phyloP scores from a whole-genome alignment of 257 asterid species.

The Solanum chilense region DNA sequence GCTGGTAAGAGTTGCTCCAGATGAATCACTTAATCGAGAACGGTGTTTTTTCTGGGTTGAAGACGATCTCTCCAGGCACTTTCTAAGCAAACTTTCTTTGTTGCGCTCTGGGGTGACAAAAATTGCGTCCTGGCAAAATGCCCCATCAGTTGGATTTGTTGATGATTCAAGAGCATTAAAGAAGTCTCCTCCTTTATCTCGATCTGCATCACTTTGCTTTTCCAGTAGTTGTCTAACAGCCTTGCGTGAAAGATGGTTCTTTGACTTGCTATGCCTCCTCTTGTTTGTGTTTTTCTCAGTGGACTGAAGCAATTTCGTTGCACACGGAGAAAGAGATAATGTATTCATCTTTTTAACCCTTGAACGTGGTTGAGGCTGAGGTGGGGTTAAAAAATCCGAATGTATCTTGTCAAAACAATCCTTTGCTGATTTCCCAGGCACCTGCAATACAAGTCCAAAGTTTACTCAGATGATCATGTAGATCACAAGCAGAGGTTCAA shows the following conservation, averaged over 20 bases:
- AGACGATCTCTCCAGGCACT: slow-evolving; percentile 28
- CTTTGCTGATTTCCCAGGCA: slow-evolving; percentile 85
- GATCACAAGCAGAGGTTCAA: neutral
- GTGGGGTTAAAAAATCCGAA: slow-evolving; percentile 63
- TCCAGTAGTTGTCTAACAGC: slow-evolving; percentile 47
- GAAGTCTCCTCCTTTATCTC: slow-evolving; percentile 42
- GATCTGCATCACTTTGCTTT: slow-evolving; percentile 43
- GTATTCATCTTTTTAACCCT: slow-evolving; percentile 24
- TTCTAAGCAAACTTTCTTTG: slow-evolving; percentile 14
- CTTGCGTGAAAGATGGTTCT: slow-evolving; percentile 38
- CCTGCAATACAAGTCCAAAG: slow-evolving; percentile 34
- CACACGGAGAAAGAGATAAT: slow-evolving; percentile 42
- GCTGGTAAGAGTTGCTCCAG: slow-evolving; percentile 31
- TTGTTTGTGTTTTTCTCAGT: slow-evolving; percentile 25
- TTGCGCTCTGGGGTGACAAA: slow-evolving; percentile 41
- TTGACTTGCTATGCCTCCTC: slow-evolving; percentile 18
- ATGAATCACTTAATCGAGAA: slow-evolving; percentile 19
- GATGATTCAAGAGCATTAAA: slow-evolving; percentile 56
- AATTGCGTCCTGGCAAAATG: neutral
- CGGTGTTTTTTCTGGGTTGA: slow-evolving; percentile 29
- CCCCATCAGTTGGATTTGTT: slow-evolving; percentile 9
- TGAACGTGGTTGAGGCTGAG: slow-evolving; percentile 50
- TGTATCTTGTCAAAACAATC: slow-evolving; percentile 74
- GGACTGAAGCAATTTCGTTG: slow-evolving; percentile 48
- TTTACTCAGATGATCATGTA: neutral